phyloP scores from a whole-genome alignment of 2,329 filamentous ascomycete genomes.

The Pseudophaeomoniella oleicola region DNA sequence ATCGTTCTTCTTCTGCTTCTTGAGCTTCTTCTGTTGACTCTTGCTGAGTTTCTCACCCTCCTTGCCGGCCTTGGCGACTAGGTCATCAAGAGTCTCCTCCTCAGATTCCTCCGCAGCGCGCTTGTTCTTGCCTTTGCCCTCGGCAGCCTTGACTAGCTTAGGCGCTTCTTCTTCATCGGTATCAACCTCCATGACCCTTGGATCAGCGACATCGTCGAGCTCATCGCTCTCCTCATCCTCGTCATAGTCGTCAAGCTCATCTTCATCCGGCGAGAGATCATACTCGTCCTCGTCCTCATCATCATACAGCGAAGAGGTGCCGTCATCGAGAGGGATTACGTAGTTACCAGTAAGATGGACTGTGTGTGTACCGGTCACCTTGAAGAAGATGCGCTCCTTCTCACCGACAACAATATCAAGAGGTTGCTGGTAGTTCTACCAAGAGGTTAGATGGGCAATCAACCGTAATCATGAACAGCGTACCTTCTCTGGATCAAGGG shows the following conservation, averaged over 20 bases:
- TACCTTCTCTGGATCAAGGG: slow-evolving; percentile 85
- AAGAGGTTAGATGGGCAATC: slow-evolving; percentile 3
- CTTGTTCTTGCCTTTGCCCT: slow-evolving; percentile 74
- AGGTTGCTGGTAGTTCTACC: slow-evolving; percentile 82
- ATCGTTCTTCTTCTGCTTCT: slow-evolving; percentile 98
- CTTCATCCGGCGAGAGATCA: slow-evolving; percentile 65
- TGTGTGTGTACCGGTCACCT: slow-evolving; percentile 76
- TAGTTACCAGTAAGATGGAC: slow-evolving; percentile 95
- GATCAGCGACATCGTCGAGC: slow-evolving; percentile 62
- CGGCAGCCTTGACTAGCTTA: slow-evolving; percentile 26
- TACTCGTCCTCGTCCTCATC: slow-evolving; percentile 58
- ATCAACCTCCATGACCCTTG: slow-evolving; percentile 71
- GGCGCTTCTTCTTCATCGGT: slow-evolving; percentile 58
- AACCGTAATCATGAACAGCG: slow-evolving; percentile 14
- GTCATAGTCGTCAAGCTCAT: slow-evolving; percentile 46
- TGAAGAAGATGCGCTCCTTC: slow-evolving; percentile 82
- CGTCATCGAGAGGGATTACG: slow-evolving; percentile 54
- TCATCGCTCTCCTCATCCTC: slow-evolving; percentile 58
- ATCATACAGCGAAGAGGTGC: slow-evolving; percentile 18
- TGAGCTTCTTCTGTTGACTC: slow-evolving; percentile 94
- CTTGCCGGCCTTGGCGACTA: slow-evolving; percentile 62
- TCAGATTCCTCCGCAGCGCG: slow-evolving; percentile 59
- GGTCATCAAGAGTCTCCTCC: slow-evolving; percentile 54
- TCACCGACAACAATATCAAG: slow-evolving; percentile 86
- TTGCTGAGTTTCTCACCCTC: slow-evolving; percentile 59